Conservation (phyloP, 2,329 filamentous ascomycete genomes). For the Pseudogymnoascus sp. region DNA sequence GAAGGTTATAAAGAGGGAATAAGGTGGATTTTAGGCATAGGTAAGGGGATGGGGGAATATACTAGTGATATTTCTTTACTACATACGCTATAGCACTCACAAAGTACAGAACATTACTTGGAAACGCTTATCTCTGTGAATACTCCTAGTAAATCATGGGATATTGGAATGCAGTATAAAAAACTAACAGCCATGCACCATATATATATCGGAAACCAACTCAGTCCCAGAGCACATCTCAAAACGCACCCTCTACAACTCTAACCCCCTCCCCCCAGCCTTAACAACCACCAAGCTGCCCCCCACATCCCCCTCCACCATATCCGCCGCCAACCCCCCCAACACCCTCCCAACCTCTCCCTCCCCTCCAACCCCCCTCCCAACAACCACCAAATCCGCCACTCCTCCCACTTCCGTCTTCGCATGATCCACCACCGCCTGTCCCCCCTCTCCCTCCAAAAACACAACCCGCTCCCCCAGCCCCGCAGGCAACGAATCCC, state of each 20-base stretch:
- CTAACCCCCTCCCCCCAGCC: conserved; percentile 11
- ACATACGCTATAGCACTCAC: neutral
- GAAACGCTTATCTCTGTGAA: neutral
- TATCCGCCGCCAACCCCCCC: neutral
- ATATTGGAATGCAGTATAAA: neutral
- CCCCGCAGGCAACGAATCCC: conserved; percentile 44
- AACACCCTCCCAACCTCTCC: neutral
- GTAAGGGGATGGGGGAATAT: neutral
- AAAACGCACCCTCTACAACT: neutral
- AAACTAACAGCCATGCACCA: neutral
- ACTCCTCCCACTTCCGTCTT: conserved; percentile 56
- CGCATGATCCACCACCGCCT: conserved; percentile 38
- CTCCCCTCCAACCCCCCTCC: conserved; percentile 29
- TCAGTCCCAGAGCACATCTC: neutral
- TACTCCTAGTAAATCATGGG: neutral
- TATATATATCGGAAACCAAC: neutral
- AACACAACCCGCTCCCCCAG: conserved; percentile 51
- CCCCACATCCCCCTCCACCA: conserved; percentile 20
- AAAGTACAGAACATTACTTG: neutral
- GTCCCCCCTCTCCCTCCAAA: conserved; percentile 32
- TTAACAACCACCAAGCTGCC: conserved; percentile 13
- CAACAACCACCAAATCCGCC: conserved; percentile 63
- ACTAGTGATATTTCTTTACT: neutral
- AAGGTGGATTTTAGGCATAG: neutral
- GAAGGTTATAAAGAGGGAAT: neutral